Evolutionary conservation across 768 basidiomycete species (phyloP).

Genomic region (Phylloporus rhodoxanthus): DNA sequence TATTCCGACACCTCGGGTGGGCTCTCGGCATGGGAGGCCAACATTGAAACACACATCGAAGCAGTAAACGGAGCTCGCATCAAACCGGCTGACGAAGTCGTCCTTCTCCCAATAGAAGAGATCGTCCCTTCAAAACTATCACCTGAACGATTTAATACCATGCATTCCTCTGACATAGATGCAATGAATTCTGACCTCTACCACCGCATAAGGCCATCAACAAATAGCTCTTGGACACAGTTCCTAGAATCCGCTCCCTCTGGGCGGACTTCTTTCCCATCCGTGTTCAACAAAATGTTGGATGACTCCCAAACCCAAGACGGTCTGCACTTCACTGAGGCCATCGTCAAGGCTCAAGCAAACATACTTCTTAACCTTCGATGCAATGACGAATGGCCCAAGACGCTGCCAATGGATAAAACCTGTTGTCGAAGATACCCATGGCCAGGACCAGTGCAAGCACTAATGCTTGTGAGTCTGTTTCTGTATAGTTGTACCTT

Average conservation of each 20-base stretch:
- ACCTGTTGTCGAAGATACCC: conserved; percentile 82
- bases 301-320: conserved; percentile 72
- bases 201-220: conserved; percentile 52
- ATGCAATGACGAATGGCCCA: conserved; percentile 69
- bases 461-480: conserved; percentile 43
- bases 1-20: conserved; percentile 69
- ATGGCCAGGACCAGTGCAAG: conserved; percentile 51
- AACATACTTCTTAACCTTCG: conserved; percentile 72
- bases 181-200: conserved; percentile 86
- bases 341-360: conserved; percentile 62
- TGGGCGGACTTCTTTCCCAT: conserved; percentile 53
- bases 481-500: conserved; percentile 48
- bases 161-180: conserved; percentile 75
- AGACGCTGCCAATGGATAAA: conserved; percentile 60
- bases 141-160: conserved; percentile 55
- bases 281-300: conserved; percentile 78
- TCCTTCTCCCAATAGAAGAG: conserved; percentile 75
- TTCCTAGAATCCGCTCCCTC: conserved; percentile 18
- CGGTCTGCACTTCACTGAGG: conserved; percentile 73
- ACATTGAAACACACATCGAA: conserved; percentile 60
- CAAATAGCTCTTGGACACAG: conserved; percentile 27
- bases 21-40: conserved; percentile 70
- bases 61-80: conserved; percentile 34
- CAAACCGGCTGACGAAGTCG: conserved; percentile 61
- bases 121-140: conserved; percentile 63